Conservation (phyloP, 2,329 filamentous ascomycete genomes). For the Trichoderma semiorbis region DNA sequence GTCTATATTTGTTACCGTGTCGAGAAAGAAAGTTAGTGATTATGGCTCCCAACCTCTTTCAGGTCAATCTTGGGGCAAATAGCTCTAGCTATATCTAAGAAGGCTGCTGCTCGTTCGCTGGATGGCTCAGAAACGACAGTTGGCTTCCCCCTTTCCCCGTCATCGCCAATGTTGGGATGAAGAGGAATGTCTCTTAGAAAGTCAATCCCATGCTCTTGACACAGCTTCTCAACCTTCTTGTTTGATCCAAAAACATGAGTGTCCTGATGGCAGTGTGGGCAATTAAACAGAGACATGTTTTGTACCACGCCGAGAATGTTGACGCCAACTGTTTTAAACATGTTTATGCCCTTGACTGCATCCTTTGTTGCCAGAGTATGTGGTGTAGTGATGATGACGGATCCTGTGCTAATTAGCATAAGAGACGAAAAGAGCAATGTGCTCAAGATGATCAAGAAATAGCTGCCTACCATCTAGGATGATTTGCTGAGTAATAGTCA, state of each 20-base stretch:
- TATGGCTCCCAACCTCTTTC: background rate
- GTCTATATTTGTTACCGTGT: background rate
- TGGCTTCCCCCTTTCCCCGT: constrained; percentile 82
- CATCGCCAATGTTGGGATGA: constrained; percentile 79
- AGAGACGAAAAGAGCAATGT: constrained; percentile 8
- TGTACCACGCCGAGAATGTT: constrained; percentile 83
- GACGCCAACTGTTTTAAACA: constrained; percentile 84
- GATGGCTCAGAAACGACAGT: constrained; percentile 84
- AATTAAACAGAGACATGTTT: constrained; percentile 85
- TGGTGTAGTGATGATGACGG: constrained; percentile 86
- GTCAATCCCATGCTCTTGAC: constrained; percentile 68
- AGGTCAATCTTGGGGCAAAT: constrained; percentile 46
- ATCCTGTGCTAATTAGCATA: constrained; percentile 44
- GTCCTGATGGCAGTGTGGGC: constrained; percentile 70
- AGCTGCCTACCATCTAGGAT: constrained; percentile 67
- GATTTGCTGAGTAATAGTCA: constrained; percentile 95
- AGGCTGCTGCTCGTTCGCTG: constrained; percentile 68
- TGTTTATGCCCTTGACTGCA: constrained; percentile 84
- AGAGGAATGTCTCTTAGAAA: constrained; percentile 86
- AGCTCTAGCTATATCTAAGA: constrained; percentile 64
- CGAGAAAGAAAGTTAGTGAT: background rate
- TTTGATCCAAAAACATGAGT: constrained; percentile 71
- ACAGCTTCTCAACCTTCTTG: constrained; percentile 64
- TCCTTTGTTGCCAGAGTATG: constrained; percentile 92
- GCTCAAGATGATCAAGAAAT: background rate